Percentiles rank a stretch among this genome's conserved stretches.
Evolutionary conservation across 2,329 filamentous ascomycete species (phyloP).

Genomic region (Nannizziopsis barbatae): DNA sequence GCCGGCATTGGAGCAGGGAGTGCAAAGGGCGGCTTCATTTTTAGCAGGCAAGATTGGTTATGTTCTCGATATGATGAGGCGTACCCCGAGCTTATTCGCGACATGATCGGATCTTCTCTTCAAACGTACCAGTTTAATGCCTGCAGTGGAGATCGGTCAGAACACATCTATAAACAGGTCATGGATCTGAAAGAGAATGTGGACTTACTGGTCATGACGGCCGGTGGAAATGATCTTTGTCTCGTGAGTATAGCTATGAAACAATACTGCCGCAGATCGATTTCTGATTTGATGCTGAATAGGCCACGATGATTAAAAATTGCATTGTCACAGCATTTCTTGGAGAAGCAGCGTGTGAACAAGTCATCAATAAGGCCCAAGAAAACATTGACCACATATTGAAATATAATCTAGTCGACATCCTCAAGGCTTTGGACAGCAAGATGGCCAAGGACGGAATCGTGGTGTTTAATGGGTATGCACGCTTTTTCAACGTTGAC

Average conservation of each 20-base stretch:
- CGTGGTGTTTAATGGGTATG: conserved; percentile 24
- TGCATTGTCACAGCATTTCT: conserved; percentile 13
- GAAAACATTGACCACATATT: conserved; percentile 22
- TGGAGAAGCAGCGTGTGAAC: conserved; percentile 11
- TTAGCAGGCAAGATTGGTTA: conserved; percentile 11
- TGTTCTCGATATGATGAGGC: conserved; percentile 25
- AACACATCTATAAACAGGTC: conserved; percentile 22
- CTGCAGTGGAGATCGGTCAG: conserved; percentile 21
- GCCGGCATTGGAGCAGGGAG: conserved; percentile 28
- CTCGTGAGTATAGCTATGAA: conserved; percentile 21
- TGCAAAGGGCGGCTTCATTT: conserved; percentile 7
- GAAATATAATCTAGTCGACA: conserved; percentile 7
- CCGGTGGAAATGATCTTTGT: conserved; percentile 32
- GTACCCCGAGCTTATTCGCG: conserved; percentile 22
- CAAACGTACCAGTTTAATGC: conserved; percentile 24
- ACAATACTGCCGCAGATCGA: too few species aligned
- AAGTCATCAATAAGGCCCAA: conserved; percentile 17
- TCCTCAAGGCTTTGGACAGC: conserved; percentile 18
- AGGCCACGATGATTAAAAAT: too few species aligned
- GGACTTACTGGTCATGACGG: conserved; percentile 29
- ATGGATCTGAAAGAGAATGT: conserved; percentile 19
- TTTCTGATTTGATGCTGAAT: too few species aligned
- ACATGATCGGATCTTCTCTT: conserved; percentile 17
- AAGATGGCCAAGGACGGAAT: conserved; percentile 25
- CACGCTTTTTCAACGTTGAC: conserved; percentile 26